A percentile compares a stretch with the other conserved stretches of the same genome.
phyloP scores from a whole-genome alignment of 352 stramenopile species.

The Pythium biforme region DNA sequence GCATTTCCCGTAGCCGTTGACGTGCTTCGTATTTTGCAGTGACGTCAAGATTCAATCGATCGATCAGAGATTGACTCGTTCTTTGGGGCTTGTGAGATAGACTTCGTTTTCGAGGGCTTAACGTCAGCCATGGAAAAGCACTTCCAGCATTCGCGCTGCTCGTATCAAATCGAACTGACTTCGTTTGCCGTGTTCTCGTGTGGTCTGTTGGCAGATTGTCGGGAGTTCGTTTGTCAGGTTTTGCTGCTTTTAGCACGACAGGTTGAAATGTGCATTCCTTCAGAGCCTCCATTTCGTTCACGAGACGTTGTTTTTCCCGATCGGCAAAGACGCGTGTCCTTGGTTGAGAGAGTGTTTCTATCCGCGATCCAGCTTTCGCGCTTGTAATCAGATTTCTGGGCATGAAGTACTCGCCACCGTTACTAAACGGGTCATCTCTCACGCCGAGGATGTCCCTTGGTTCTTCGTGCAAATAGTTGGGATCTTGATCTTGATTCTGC shows the following conservation, averaged over 20 bases:
- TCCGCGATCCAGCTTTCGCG: not conserved
- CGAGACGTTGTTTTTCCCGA: conserved; percentile 58
- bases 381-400: not conserved
- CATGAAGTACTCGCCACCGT: not conserved
- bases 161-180: conserved; percentile 12
- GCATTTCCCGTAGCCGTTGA: conserved; percentile 41
- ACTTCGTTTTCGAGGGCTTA: conserved; percentile 41
- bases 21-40: conserved; percentile 52
- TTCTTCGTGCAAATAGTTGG: not conserved
- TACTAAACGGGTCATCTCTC: not conserved
- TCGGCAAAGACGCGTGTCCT: conserved; percentile 56
- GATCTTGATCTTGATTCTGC: not conserved
- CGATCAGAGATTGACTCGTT: conserved; percentile 36
- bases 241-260: not conserved
- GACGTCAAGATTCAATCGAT: conserved; percentile 67
- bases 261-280: conserved; percentile 73
- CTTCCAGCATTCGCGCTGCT: not conserved
- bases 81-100: not conserved
- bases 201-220: not conserved
- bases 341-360: conserved; percentile 44
- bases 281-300: conserved; percentile 55
- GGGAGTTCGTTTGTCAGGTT: not conserved
- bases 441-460: not conserved
- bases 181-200: not conserved
- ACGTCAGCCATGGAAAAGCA: conserved; percentile 58